phyloP scores from a whole-genome alignment of 306 rosid genomes.

The Casuarina equisetifolia region DNA sequence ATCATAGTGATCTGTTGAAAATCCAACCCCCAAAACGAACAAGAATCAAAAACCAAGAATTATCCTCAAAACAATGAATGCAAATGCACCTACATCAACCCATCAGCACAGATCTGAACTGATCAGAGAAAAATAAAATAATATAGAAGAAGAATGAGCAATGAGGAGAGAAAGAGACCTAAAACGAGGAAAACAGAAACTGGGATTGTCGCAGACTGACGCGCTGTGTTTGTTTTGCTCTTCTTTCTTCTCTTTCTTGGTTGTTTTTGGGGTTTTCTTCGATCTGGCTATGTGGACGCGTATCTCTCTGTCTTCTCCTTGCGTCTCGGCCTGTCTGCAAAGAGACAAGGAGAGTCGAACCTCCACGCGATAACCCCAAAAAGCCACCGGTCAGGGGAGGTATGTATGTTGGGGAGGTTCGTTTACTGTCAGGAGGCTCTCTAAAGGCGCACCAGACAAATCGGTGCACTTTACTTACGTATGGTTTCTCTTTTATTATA shows the following conservation, averaged over 20 bases:
- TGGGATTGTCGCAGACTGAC: not conserved
- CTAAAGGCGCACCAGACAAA: not conserved
- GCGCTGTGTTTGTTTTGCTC: not conserved
- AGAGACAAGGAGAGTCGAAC: not conserved
- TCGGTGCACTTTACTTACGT: no score
- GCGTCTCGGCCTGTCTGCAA: not conserved
- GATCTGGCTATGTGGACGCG: not conserved
- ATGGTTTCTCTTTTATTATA: no score
- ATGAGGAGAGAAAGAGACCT: not conserved
- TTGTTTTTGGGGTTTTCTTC: not conserved
- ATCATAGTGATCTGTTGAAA: not conserved
- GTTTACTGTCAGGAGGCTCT: not conserved
- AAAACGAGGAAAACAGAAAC: conserved; percentile 3
- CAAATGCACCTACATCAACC: not conserved
- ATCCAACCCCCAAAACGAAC: not conserved
- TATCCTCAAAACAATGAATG: not conserved
- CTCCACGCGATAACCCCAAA: not conserved
- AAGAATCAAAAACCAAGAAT: not conserved
- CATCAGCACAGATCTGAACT: conserved; percentile 27
- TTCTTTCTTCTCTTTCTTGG: not conserved
- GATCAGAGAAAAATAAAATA: not conserved
- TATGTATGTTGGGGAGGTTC: not conserved
- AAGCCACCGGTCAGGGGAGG: not conserved
- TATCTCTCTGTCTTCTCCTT: not conserved
- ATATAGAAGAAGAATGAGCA: not conserved